These are phyloP conservation scores for Lipomyces anomalus DNA, from an alignment of 805 yeast species.

Conservation along the genomic window DNA sequence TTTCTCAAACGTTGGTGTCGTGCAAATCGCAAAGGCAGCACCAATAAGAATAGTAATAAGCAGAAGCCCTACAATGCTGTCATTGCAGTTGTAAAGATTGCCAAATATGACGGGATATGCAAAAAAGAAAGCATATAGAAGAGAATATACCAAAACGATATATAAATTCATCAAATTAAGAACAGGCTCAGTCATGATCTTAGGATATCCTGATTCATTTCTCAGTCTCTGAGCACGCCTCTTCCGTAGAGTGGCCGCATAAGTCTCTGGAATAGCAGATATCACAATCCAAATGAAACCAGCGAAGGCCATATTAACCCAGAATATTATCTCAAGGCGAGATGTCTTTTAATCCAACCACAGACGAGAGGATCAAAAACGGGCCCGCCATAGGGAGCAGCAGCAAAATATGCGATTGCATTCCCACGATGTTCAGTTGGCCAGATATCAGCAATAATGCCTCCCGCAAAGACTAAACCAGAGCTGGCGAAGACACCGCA, in stretches of 20 bases:
- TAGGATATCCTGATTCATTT: slow-evolving; percentile 74
- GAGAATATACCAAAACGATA: slow-evolving; percentile 84
- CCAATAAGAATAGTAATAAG: slow-evolving; percentile 86
- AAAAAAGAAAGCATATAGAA: slow-evolving; percentile 87
- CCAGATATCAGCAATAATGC: slow-evolving; percentile 85
- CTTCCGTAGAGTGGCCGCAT: slow-evolving; percentile 76
- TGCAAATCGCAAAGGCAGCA: slow-evolving; percentile 61
- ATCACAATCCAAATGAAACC: slow-evolving; percentile 73
- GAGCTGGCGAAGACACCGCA: slow-evolving; percentile 84
- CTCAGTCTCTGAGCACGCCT: slow-evolving; percentile 62
- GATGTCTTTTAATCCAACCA: slow-evolving; percentile 75
- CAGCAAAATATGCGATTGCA: slow-evolving; percentile 87
- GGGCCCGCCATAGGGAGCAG: slow-evolving; percentile 91
- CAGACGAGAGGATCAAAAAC: slow-evolving; percentile 83
- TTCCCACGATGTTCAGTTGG: slow-evolving; percentile 74
- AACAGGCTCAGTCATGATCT: slow-evolving; percentile 88
- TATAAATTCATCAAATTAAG: slow-evolving; percentile 76
- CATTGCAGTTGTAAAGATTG: slow-evolving; percentile 69
- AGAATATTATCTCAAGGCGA: slow-evolving; percentile 58
- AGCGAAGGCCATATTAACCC: slow-evolving; percentile 92
- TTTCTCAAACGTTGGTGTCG: slow-evolving; percentile 72
- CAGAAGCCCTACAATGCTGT: slow-evolving; percentile 79
- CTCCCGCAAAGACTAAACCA: slow-evolving; percentile 82
- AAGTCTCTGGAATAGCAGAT: slow-evolving; percentile 74
- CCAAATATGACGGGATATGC: slow-evolving; percentile 88